phyloP scores from a whole-genome alignment of 1,139 yeast species.

The Groenewaldozyma auringiensis region DNA sequence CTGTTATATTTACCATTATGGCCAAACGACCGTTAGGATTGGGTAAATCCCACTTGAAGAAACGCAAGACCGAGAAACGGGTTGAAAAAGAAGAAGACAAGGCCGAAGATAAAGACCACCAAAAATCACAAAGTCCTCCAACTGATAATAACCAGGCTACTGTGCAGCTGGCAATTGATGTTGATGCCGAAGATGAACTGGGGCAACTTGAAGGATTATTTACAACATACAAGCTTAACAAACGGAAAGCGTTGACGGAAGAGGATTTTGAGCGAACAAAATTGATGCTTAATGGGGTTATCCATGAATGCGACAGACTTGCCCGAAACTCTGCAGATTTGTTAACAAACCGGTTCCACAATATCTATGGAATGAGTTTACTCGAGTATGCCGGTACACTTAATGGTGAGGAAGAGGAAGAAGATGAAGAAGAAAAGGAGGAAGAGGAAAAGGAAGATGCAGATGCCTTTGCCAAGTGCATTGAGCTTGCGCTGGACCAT shows the following conservation, averaged over 20 bases:
- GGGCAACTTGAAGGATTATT: constrained; percentile 65
- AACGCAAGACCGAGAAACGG: constrained; percentile 19
- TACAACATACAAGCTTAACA: constrained; percentile 32
- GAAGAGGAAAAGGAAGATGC: neutral
- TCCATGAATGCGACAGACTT: constrained; percentile 85
- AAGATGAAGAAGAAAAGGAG: neutral
- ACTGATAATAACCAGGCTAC: constrained; percentile 42
- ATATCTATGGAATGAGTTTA: constrained; percentile 3
- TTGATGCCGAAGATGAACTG: constrained; percentile 69
- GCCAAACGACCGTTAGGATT: constrained; percentile 73
- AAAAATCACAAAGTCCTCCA: constrained; percentile 9
- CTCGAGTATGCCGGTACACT: neutral
- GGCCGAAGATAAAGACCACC: constrained; percentile 7
- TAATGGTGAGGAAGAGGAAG: neutral
- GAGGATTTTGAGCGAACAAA: constrained; percentile 1
- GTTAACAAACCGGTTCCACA: constrained; percentile 33
- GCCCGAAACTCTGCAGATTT: constrained; percentile 40
- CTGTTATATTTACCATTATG: constrained; percentile 14
- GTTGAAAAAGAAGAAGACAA: constrained; percentile 13
- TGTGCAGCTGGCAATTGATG: constrained; percentile 62
- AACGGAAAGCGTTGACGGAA: neutral
- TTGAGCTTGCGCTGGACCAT: constrained; percentile 36
- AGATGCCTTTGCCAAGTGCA: constrained; percentile 2
- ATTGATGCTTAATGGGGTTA: constrained; percentile 62
- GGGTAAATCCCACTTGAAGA: constrained; percentile 48